phyloP scores from a whole-genome alignment of 441 rosid genomes.

The Euphorbia corollata region DNA sequence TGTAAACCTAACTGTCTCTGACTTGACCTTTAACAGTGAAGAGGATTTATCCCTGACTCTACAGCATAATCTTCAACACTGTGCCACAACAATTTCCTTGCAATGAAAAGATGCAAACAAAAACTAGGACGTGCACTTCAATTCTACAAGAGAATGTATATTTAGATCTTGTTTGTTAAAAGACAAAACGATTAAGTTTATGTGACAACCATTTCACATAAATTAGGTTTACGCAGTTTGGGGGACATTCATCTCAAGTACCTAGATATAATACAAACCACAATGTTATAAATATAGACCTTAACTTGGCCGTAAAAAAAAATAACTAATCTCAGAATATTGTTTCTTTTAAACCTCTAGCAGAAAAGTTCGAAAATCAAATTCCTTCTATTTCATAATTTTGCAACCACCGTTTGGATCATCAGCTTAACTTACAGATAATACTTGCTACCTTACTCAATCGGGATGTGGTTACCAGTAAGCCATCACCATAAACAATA shows the following conservation, averaged over 20 bases:
- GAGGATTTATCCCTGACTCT: not conserved
- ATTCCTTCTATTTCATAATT: not conserved
- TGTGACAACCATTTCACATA: not conserved
- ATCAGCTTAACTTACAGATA: not conserved
- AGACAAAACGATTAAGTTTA: not conserved
- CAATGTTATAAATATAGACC: not conserved
- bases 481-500: not conserved
- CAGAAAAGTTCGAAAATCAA: not conserved
- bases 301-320: not conserved
- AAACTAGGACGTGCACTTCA: not conserved
- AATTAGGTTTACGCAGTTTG: not conserved
- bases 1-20: not conserved
- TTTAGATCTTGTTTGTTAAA: not conserved
- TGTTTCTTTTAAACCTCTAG: not conserved
- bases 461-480: not conserved
- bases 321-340: not conserved
- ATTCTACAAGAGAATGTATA: not conserved
- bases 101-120: not conserved
- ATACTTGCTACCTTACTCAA: not conserved
- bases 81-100: not conserved
- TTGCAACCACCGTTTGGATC: not conserved
- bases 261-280: not conserved
- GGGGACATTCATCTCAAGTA: not conserved
- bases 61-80: not conserved
- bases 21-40: not conserved